Evolutionary conservation across 2,329 filamentous ascomycete species (phyloP), one percentile per base, ranked within the genome.

Genomic region (Microdochium nivale): DNA sequence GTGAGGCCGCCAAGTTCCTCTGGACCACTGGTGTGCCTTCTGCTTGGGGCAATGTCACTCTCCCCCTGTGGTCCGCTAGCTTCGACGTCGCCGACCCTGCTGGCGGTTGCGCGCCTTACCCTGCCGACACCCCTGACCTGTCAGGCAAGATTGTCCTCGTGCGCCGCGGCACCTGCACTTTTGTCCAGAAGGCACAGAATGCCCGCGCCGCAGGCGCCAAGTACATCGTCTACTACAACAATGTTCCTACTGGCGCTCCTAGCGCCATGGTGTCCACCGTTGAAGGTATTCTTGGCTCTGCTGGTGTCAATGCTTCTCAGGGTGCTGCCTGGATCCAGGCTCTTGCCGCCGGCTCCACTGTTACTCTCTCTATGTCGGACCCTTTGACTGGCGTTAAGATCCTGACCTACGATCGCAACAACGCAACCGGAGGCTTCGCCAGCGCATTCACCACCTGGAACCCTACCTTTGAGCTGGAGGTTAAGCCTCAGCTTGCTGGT

Each of bases 161-260:
- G 37, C 78, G 78, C 47, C 75, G 80, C 24, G 81, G 81, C 48
- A 74, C 66, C 9, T 86, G 82, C 62, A 71, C 71, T 0, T 83
- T 83, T 53, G 67, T 70, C 2, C 58, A 71, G 13, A 84, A 86
- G 67, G 74, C 73, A 2, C 60, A 67, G 40, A 78, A 81, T 53
- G 77, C 77, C 3, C 74, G 68, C 2, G 72, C 69, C 7, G 71
- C 72, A 48, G 83, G 83, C 11, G 83, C 80, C 49, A 75, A 77
- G 60, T 83, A 84, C 56, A 65, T 86, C 51, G 65, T 86, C 56
- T 69, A 83, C 58, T 86, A 84, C 65, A 84, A 84, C 70, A 80
- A 78, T 55, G 64, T 63, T 3, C 55, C 58, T 7, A 69, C 66
- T 14, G 66, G 71, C 2, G 55, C 60, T 3, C 54, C 59, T 8